Base-by-base conservation (phyloP, 768 basidiomycete species). In the Kwoniella sp. region DNA sequence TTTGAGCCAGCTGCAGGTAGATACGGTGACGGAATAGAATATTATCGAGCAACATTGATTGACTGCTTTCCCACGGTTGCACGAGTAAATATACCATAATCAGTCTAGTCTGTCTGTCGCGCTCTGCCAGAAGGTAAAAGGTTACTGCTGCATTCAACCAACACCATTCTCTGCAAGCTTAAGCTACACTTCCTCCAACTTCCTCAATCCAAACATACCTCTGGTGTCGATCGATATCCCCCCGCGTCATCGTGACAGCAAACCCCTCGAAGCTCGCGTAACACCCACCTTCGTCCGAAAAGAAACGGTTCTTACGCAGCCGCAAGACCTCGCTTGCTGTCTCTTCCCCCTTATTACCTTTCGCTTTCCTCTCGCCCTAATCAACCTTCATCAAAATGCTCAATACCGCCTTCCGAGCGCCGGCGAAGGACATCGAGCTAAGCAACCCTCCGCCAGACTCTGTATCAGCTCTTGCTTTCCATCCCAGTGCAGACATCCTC, bases 381-480 rank as follows among this genome's bases (percentile, higher is more conserved):
- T 17, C 36, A 1, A 13, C 52, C 44, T 30, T 27, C 57, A 54
- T 51, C 65, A 67, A 44, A 21, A 63, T 74, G 69, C 65, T 61
- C 62, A 64, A 52, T 24, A 55, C 64, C 2, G 58, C 66, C 44
- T 65, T 63, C 55, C 44, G 66, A 58, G 48, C 68, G n/a, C 51
- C 58, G 19, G 53, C 64, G 9, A 71, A 72, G 50, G 75, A 77
- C 37, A 68, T 77, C 27, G 72, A 72, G 55, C 68, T 77, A 10
- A 44, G 49, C 3, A 58, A 65, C 21, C 75, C 75, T 1, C 75
- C 75, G 4, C 58, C 70, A 9, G 95, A 97, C 77, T 91, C 91
- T 13, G 90, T 95, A 65, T 94, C 92, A 1, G 86, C 87, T 1
- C 80, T 97, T 55, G 81, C 89, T 1, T 97, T 94, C 82, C 92